Evolutionary conservation across 352 stramenopile species (phyloP).

Genomic region (Phytophthora vignae): DNA sequence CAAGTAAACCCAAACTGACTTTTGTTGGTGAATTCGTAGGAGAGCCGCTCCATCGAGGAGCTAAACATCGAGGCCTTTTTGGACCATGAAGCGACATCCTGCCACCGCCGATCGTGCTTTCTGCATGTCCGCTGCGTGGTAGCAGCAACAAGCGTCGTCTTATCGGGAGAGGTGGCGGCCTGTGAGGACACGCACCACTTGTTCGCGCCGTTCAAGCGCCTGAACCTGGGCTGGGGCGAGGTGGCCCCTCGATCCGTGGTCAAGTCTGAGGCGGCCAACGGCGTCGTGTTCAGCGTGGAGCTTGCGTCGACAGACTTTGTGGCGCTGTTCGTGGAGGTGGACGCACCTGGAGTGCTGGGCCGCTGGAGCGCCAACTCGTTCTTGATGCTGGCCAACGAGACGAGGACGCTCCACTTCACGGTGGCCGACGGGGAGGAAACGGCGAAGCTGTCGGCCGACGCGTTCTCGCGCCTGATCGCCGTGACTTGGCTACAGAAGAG

Average conservation of each 20-base stretch:
- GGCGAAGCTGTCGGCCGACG: slow-evolving; percentile 30
- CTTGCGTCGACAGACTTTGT: slow-evolving; percentile 60
- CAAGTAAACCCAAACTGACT: too few species aligned
- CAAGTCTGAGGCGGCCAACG: slow-evolving; percentile 16
- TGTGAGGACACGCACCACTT: slow-evolving; percentile 70
- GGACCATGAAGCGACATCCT: slow-evolving; percentile 45
- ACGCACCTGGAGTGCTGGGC: slow-evolving; percentile 51
- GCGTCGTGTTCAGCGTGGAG: slow-evolving; percentile 49
- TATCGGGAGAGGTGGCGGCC: slow-evolving; percentile 3
- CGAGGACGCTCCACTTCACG: slow-evolving; percentile 60
- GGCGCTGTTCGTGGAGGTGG: slow-evolving; percentile 83
- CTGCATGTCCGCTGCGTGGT: slow-evolving; percentile 48
- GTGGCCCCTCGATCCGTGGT: slow-evolving; percentile 34
- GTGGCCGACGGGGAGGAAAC: slow-evolving; percentile 16
- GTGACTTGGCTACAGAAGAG: slow-evolving; percentile 84
- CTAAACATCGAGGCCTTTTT: slow-evolving; percentile 44
- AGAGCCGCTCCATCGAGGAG: slow-evolving; percentile 45
- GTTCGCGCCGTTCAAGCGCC: slow-evolving; percentile 74
- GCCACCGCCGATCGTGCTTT: slow-evolving; percentile 62
- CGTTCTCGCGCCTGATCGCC: slow-evolving; percentile 47
- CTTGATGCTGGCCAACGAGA: slow-evolving; percentile 69
- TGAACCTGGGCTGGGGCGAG: slow-evolving; percentile 48
- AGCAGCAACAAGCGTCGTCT: slow-evolving; percentile 14
- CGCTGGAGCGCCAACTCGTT: slow-evolving; percentile 83
- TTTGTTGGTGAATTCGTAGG: slow-evolving; percentile 27